Evolutionary conservation across 352 stramenopile genomes (phyloP).

Genomic region (Pythium sp.): DNA sequence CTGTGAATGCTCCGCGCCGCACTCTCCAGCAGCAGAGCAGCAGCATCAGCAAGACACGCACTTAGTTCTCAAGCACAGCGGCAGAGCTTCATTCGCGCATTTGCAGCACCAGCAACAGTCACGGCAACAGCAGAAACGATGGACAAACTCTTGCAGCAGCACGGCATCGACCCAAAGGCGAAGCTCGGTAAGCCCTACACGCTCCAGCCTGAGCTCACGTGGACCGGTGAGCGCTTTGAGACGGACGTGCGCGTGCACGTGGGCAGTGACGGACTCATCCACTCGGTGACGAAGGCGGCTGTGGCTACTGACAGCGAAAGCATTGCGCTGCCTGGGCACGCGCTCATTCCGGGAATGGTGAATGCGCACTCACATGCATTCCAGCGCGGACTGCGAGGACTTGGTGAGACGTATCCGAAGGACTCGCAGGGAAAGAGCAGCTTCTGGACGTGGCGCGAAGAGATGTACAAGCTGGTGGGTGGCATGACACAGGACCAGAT

Average conservation of each 20-base stretch:
- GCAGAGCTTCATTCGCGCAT: neutral
- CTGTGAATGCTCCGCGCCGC: constrained; percentile 14
- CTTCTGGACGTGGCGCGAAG: constrained; percentile 82
- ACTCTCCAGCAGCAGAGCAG: neutral
- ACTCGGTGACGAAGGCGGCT: constrained; percentile 25
- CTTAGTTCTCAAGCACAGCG: neutral
- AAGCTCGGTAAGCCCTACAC: constrained; percentile 34
- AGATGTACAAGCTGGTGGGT: constrained; percentile 81
- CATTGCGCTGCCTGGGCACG: constrained; percentile 39
- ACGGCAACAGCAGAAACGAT: constrained; percentile 14
- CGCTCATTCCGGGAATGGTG: constrained; percentile 68
- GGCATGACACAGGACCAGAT: constrained; percentile 62
- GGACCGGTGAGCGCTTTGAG: constrained; percentile 58
- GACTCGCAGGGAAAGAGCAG: constrained; percentile 35
- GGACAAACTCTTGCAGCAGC: constrained; percentile 23
- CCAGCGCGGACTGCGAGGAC: constrained; percentile 62
- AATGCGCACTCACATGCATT: constrained; percentile 84
- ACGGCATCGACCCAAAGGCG: constrained; percentile 1
- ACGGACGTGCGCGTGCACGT: constrained; percentile 51
- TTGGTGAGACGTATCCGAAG: constrained; percentile 76
- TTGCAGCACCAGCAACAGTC: neutral
- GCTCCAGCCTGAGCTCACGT: constrained; percentile 64
- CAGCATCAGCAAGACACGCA: neutral
- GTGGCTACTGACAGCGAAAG: neutral
- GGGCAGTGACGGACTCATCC: constrained; percentile 42